Evolutionary conservation across 225 moss, liverwort and hornwort species (phyloP), one percentile per base, ranked within the genome.

Genomic region (Ulota crispa): DNA sequence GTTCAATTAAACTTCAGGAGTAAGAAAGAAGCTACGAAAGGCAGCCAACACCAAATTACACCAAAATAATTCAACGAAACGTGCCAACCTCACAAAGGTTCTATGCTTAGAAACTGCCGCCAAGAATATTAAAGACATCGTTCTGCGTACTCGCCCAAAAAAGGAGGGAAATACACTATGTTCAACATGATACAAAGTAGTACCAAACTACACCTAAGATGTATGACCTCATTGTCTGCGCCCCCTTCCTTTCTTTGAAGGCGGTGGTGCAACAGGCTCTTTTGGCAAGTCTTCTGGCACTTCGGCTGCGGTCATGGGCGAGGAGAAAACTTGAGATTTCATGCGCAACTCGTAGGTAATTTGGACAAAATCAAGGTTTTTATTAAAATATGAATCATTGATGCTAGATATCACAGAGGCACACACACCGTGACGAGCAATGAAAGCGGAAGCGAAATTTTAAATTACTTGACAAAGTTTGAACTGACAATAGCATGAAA

Each of bases 221-320:
- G 45, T 27, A 45, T 59, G 41, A 31, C 64, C 64, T 88, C 83
- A 97, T 89, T 97, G 97, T 85, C 97, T 90, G 78, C 94, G 92
- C n/a, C 97, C 97, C 70, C 97, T 89, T 80, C 95, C 93, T 83
- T 93, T 97, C 86, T 89, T 97, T 20, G 93, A 92, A 71, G 97
- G 89, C 55, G 87, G 95, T 47, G 92, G 93, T 23, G 87, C 86
- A 47, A 81, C 83, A 36, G 88, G 88, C 54, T 93, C 89, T 69
- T 82, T 93, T 9, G 97, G 89, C 70, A 92, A 89, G 73, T 97
- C 95, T 81, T 97, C 97, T 59, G 89, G 87, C 59, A 97, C 87
- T 85, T 89, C 92, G 72, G 87, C 94, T 94, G 92, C 85, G 57
- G 85, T 39, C 80, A 82, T 63, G 39, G 15, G 23, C 64, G 52